Base-by-base conservation (phyloP, 2,329 filamentous ascomycete genomes). In the Boeremia lycopersici region DNA sequence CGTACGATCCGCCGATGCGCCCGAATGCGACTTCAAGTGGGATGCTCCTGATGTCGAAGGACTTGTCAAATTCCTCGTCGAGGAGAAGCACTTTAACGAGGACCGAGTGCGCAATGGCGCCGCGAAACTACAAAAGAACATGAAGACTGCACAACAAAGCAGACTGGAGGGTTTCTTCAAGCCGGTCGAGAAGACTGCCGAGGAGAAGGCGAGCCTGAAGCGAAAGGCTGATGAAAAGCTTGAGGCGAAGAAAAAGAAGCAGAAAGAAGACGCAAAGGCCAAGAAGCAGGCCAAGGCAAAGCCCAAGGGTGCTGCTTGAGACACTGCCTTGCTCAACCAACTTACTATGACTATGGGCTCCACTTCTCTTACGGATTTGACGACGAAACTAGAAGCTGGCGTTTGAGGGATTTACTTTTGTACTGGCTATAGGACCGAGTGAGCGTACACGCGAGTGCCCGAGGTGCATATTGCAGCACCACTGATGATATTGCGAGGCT, bases 101-200 rank as follows among this genome's bases (percentile, higher is more conserved):
- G 95, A 99, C 71, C 85, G 95, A 15, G 95, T 99, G 8, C 86
- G 93, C 33, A 86, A 83, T 38, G 93, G 84, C 26, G 93, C 90
- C 0, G 84, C 86, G 2, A 86, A 91, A 51, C 78, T 99, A 53
- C 85, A 90, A 73, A 99, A 98, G 84, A 95, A 92, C 66, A 80
- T 96, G 62, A 97, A 96, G 83, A 89, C 84, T 43, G 89, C 89
- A 26, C 95, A 98, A 76, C 95, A 99, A 78, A 89, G 90, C 26
- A 85, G 95, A 19, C 80, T 99, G 1, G 93, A 98, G 72, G 95
- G 95, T 0, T 99, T 99, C 80, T 99, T 99, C 83, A 97, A 96
- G 80, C 87, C 91, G 1, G 78, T 96, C 13, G 89, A 91, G 57
- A 96, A 93, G 81, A 91, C 93, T 0, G 90, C 93, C 0, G 89